These are phyloP conservation scores for Parsonsia alboflavescens DNA, from an alignment of 257 asterid species.

Conservation along the genomic window DNA sequence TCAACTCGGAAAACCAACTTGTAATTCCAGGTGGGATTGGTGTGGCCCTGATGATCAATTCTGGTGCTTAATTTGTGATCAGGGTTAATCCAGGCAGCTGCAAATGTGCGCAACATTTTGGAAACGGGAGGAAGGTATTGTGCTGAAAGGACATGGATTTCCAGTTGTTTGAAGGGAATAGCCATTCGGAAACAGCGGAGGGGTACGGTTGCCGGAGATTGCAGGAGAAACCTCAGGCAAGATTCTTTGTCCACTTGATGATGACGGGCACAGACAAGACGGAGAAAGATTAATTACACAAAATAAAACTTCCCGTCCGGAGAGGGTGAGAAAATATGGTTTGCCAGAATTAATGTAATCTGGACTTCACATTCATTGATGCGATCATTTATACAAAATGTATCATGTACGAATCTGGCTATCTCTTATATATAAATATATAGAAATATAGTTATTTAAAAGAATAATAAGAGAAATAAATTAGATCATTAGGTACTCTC, in stretches of 20 bases:
- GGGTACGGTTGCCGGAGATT: not conserved
- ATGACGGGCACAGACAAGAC: not conserved
- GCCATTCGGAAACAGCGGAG: slow-evolving; percentile 21
- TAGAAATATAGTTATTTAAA: no score
- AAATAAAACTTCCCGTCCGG: not conserved
- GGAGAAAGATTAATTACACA: not conserved
- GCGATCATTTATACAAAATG: not conserved
- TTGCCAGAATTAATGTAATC: not conserved
- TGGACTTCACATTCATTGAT: not conserved
- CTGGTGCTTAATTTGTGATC: slow-evolving; percentile 65
- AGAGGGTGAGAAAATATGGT: not conserved
- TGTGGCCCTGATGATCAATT: slow-evolving; percentile 70
- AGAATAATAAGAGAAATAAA: no score
- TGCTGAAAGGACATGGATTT: slow-evolving; percentile 61
- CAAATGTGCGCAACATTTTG: slow-evolving; percentile 70
- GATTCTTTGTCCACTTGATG: not conserved
- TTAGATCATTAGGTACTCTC: no score
- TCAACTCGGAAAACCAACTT: slow-evolving; percentile 56
- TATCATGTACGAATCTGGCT: not conserved
- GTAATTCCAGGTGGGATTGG: slow-evolving; percentile 78
- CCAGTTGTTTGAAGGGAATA: slow-evolving; percentile 39
- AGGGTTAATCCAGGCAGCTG: slow-evolving; percentile 58
- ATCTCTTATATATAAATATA: no score
- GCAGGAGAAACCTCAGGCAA: not conserved
- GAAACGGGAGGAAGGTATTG: slow-evolving; percentile 78